A percentile compares a stretch with the other conserved stretches of the same genome.
Evolutionary conservation across 2,329 filamentous ascomycete species (phyloP).

Genomic region (Alternaria alternata): DNA sequence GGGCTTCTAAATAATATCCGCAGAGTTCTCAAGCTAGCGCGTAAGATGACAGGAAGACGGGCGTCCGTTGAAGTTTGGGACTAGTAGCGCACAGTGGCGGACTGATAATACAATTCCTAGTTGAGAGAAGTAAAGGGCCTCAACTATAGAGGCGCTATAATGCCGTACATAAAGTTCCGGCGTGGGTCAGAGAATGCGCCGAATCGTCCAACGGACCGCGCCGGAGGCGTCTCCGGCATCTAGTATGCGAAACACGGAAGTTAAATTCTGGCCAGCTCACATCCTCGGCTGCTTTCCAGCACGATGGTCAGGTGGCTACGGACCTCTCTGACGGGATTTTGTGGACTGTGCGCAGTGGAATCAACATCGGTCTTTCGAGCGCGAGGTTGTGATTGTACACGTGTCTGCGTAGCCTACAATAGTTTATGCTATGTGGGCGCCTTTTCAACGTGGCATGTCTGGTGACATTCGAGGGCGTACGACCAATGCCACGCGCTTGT

Average conservation of each 20-base stretch:
- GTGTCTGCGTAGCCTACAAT: constrained; percentile 1
- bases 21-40: neutral
- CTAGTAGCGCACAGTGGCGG: constrained; percentile 2
- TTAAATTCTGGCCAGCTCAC: constrained; percentile 4
- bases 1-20: neutral
- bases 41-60: neutral
- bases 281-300: constrained; percentile 19
- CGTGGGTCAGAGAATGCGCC: constrained; percentile 2
- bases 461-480: neutral
- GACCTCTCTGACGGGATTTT: constrained; percentile 8
- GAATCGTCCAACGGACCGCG: constrained; percentile 19
- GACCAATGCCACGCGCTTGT: neutral
- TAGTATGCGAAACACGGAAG: constrained; percentile 16
- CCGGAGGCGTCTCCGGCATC: constrained; percentile 31
- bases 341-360: constrained; percentile 1
- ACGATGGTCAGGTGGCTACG: constrained; percentile 21
- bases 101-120: neutral
- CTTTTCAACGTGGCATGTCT: neutral
- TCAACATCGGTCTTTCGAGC: neutral
- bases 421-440: neutral
- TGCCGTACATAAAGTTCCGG: constrained; percentile 15
- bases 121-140: neutral
- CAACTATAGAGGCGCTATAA: constrained; percentile 3
- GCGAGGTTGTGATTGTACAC: constrained; percentile 1
- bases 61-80: constrained; percentile 2